Conservation (phyloP, 345 rosid species). For the Crucihimalaya himalaica region DNA sequence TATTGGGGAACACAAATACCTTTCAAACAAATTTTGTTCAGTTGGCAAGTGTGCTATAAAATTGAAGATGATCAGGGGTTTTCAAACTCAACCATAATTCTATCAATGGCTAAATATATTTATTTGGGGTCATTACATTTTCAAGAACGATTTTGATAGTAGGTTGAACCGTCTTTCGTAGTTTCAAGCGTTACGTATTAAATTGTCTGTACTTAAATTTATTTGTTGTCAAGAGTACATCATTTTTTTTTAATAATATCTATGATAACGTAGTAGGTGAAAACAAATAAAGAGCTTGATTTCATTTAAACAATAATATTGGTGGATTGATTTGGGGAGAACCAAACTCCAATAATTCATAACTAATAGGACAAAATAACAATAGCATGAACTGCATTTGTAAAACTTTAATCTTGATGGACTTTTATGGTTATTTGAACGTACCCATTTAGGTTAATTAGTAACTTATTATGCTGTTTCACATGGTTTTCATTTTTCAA, state of each 20-base stretch:
- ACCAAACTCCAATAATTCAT: slow-evolving; percentile 37
- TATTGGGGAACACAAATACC: not conserved
- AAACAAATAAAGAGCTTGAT: not conserved
- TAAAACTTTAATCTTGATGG: not conserved
- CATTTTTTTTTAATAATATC: not conserved
- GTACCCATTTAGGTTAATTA: slow-evolving; percentile 11
- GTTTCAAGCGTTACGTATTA: slow-evolving; percentile 16
- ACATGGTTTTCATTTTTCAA: slow-evolving; percentile 27
- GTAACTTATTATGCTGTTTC: slow-evolving; percentile 19
- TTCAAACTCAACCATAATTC: not conserved
- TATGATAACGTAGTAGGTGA: slow-evolving; percentile 23
- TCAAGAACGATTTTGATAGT: slow-evolving; percentile 7
- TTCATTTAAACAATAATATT: not conserved
- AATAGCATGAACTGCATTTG: slow-evolving; percentile 29
- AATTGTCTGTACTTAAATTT: not conserved
- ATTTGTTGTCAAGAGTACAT: slow-evolving; percentile 16
- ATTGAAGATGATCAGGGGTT: not conserved
- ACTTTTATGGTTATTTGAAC: slow-evolving; percentile 23
- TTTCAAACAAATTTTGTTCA: not conserved
- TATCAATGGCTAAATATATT: not conserved
- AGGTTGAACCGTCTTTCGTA: slow-evolving; percentile 22
- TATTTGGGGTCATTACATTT: not conserved
- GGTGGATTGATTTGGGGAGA: not conserved
- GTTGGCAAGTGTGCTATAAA: not conserved
- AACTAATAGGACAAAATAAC: slow-evolving; percentile 36